Percentiles rank a stretch among this genome's conserved stretches.
Evolutionary conservation across 2,329 filamentous ascomycete species (phyloP).

Genomic region (Raffaelea ambrosiae): DNA sequence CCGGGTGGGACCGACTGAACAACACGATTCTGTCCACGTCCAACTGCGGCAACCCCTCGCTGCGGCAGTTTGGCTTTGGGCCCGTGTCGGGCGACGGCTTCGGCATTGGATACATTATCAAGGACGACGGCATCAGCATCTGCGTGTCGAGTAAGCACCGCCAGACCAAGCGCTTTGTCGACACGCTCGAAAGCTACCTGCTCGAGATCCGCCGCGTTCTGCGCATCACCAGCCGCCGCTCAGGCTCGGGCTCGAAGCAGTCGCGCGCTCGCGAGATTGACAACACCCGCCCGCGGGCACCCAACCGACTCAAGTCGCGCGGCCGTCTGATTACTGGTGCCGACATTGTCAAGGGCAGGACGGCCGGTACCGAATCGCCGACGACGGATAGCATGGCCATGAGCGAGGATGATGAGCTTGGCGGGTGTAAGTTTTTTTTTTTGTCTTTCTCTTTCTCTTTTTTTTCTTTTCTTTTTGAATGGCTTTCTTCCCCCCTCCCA

Average conservation of each 20-base stretch:
- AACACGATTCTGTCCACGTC: constrained; percentile 90
- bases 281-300: constrained; percentile 24
- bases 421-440: constrained; percentile 67
- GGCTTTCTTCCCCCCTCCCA: constrained; percentile 10
- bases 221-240: constrained; percentile 50
- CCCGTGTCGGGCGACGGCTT: constrained; percentile 91
- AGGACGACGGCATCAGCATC: constrained; percentile 82
- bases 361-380: constrained; percentile 47
- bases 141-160: constrained; percentile 90
- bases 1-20: constrained; percentile 92
- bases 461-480: constrained; percentile 1
- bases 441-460: not conserved
- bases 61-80: constrained; percentile 94
- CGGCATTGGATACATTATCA: constrained; percentile 98
- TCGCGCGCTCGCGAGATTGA: constrained; percentile 49
- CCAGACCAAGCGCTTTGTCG: constrained; percentile 84
- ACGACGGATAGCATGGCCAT: constrained; percentile 61
- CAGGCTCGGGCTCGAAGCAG: constrained; percentile 30
- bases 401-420: constrained; percentile 82
- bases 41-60: constrained; percentile 95
- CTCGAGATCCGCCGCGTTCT: constrained; percentile 83
- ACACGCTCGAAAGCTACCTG: constrained; percentile 82
- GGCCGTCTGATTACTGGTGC: constrained; percentile 62
- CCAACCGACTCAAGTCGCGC: constrained; percentile 55
- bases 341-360: constrained; percentile 32